Evolutionary conservation across 2,329 filamentous ascomycete genomes (phyloP).

Genomic region (Phaeomoniella chlamydospora): DNA sequence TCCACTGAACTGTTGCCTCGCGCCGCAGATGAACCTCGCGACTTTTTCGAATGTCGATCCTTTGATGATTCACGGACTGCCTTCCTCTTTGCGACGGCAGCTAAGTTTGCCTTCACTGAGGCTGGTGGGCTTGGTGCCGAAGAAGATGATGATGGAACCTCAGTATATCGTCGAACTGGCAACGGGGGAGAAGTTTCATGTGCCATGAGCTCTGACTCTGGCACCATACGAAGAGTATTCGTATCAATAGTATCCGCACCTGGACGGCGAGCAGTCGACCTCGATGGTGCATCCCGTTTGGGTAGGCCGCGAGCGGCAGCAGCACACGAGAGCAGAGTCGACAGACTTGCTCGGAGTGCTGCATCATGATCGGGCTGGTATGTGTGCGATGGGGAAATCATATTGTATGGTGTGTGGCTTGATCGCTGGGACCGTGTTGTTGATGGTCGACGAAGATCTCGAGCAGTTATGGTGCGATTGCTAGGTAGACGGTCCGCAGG

Average conservation of each 20-base stretch:
- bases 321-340: conserved; percentile 85
- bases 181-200: conserved; percentile 11
- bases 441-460: conserved; percentile 13
- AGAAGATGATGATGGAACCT: conserved; percentile 18
- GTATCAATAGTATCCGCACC: conserved; percentile 6
- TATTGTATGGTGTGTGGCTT: conserved; percentile 46
- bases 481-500: conserved; percentile 9
- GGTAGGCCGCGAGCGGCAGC: conserved; percentile 73
- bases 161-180: conserved; percentile 14
- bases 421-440: conserved; percentile 8
- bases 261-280: conserved; percentile 5
- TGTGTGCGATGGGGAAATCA: conserved; percentile 48
- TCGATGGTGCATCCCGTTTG: conserved; percentile 29
- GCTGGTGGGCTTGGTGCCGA: conserved; percentile 12
- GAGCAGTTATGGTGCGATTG: conserved; percentile 9
- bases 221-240: conserved; percentile 39
- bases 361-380: conserved; percentile 85
- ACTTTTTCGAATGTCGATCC: conserved; percentile 18
- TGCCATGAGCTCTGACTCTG: conserved; percentile 43
- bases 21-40: conserved; percentile 19
- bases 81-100: conserved; percentile 9
- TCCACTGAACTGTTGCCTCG: conserved; percentile 17
- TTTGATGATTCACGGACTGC: conserved; percentile 19
- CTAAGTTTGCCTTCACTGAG: neutral
- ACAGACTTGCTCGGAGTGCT: conserved; percentile 81